Evolutionary conservation across 371 early-diverging fungal species (phyloP).

Genomic region (Syncephalastrum monosporum): DNA sequence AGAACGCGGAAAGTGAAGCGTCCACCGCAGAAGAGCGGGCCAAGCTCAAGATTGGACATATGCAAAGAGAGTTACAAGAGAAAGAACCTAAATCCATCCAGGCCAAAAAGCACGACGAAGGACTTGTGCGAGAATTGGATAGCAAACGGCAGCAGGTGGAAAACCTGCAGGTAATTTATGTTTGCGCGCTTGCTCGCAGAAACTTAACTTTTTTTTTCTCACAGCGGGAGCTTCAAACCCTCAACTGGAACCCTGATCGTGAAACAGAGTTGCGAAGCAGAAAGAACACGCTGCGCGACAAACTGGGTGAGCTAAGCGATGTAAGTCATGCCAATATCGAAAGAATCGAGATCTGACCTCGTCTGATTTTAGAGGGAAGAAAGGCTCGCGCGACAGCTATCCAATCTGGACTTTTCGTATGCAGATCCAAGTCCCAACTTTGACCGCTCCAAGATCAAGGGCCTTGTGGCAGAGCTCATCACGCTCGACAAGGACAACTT

Average conservation of each 20-base stretch:
- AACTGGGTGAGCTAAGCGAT: conserved; percentile 39
- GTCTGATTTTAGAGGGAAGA: conserved; percentile 42
- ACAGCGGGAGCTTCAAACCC: conserved; percentile 32
- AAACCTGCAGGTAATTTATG: conserved; percentile 30
- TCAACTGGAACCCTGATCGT: conserved; percentile 55
- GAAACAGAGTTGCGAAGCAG: conserved; percentile 39
- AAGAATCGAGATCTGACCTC: conserved; percentile 17
- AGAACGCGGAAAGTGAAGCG: conserved; percentile 53
- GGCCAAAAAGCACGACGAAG: conserved; percentile 51
- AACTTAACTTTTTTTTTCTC: not conserved
- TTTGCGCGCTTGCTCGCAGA: not conserved
- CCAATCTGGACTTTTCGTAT: conserved; percentile 70
- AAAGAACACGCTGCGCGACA: conserved; percentile 30
- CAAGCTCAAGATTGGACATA: conserved; percentile 66
- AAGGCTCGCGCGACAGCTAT: conserved; percentile 42
- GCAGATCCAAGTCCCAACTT: conserved; percentile 78
- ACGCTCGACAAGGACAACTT: conserved; percentile 61
- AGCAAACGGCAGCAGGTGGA: conserved; percentile 46
- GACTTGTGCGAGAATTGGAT: conserved; percentile 38
- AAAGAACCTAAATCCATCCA: conserved; percentile 50
- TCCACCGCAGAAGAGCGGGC: conserved; percentile 72
- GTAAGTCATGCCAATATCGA: conserved; percentile 18
- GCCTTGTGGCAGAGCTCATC: conserved; percentile 90
- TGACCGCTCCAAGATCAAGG: conserved; percentile 87
- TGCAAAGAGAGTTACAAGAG: conserved; percentile 62